Evolutionary conservation across 108 stramenopile genomes (phyloP), one percentile per base, ranked within the genome.

Genomic region (Cyclotella sp.): DNA sequence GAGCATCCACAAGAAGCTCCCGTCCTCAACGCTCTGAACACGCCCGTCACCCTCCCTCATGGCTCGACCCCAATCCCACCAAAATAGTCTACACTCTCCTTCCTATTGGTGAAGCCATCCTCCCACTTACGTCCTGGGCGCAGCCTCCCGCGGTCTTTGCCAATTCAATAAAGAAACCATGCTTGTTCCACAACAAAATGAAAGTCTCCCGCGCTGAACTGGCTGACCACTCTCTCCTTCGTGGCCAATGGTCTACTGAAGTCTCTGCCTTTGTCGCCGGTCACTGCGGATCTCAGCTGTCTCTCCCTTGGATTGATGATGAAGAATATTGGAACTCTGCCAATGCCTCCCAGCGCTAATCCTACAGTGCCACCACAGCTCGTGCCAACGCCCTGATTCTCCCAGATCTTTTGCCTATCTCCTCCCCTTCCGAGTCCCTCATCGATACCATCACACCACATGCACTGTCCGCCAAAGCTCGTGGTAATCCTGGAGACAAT

Each of bases 11-110:
- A n/a, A n/a, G n/a, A n/a, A n/a, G n/a, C n/a, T n/a, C n/a, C n/a
- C n/a, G n/a, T n/a, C n/a, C 69, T 12, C 9, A 45, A 13, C 44
- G 44, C 9, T 45, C 44, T 45, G 9, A 13, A 84, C 81, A 11
- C 75, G 79, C 27, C n/a, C 10, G 27, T 11, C 16, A 15, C 22
- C 7, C 22, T 22, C 46, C 47, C 2, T 1, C 28, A 3, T 29
- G 30, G 44, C 13, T 45, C 13, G 44, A 9, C 13, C 13, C 9
- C 44, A 9, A 45, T 45, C 11, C 44, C 11, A 13, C 44, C n/a
- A n/a, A n/a, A n/a, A n/a, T n/a, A n/a, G n/a, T n/a, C n/a, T n/a
- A n/a, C 13, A 45, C 13, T 9, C 13, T 45, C 11, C 44, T 45
- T 13, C 44, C 44, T 45, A 12, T 45, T 9, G 44, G 44, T 88